Percentiles rank a stretch among this genome's conserved stretches.
phyloP scores from a whole-genome alignment of 352 stramenopile genomes.

The Globisporangium takayamanum region DNA sequence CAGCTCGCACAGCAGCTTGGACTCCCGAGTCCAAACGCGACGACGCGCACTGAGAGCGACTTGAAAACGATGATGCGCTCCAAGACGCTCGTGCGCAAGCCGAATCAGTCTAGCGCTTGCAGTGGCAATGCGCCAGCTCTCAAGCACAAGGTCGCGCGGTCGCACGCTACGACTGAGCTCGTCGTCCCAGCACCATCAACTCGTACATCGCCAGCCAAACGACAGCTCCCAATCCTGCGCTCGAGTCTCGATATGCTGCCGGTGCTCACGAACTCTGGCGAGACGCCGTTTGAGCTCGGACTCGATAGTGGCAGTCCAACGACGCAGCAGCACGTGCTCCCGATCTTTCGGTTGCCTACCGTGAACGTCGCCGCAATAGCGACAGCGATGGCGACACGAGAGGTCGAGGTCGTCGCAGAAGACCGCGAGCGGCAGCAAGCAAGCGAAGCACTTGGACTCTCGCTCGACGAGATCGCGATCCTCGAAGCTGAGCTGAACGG shows the following conservation, averaged over 20 bases:
- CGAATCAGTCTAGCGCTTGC: conserved; percentile 25
- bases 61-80: conserved; percentile 34
- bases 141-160: conserved; percentile 33
- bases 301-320: conserved; percentile 22
- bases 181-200: background rate
- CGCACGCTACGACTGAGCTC: background rate
- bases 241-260: conserved; percentile 55
- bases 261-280: conserved; percentile 56
- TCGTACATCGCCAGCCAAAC: background rate
- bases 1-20: conserved; percentile 37
- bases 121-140: conserved; percentile 23
- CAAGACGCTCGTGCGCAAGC: conserved; percentile 33
- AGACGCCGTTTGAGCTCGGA: conserved; percentile 72
- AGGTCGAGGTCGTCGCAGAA: conserved; percentile 39
- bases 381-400: conserved; percentile 25
- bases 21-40: conserved; percentile 6
- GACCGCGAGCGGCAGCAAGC: conserved; percentile 49
- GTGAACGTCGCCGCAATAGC: conserved; percentile 46
- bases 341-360: conserved; percentile 60
- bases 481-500: conserved; percentile 52
- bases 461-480: conserved; percentile 56
- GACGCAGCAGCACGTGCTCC: conserved; percentile 43
- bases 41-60: conserved; percentile 12
- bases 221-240: conserved; percentile 13
- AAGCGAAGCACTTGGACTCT: conserved; percentile 56